Base-by-base conservation (phyloP, 495 filamentous ascomycete species). In the Neurospora discreta region DNA sequence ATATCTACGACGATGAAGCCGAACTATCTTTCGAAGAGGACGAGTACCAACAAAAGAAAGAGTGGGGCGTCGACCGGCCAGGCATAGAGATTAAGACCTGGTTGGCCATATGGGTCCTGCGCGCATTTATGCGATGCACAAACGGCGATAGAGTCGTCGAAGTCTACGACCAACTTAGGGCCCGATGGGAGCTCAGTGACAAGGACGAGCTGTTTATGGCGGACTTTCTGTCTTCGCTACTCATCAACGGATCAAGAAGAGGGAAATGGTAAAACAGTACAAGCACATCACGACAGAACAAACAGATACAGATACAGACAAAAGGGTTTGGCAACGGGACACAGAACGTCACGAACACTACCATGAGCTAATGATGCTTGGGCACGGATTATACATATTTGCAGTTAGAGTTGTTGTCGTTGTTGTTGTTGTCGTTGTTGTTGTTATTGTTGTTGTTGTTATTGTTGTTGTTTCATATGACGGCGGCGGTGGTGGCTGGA, bases 101-200 rank as follows among this genome's bases (percentile, higher is more conserved):
- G 85, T 77, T 87, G 78, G 85, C 78, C 20, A 74, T 83, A 38
- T 85, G 83, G 80, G 78, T 79, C 3, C 74, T 88, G 18, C 79
- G 77, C 39, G 86, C 86, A 16, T 87, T 87, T 73, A 72, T 78
- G 33, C 79, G 72, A 67, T 86, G 79, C 75, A 78, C 78, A 38
- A 77, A 77, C 11, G 73, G 74, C 40, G 74, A 78, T 13, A 75
- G 77, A 42, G 78, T 84, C 13, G 46, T 84, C 68, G 80, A 82
- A 38, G 78, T 81, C 38, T 88, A 85, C 65, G 81, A 82, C 4
- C 69, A 41, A 26, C 74, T 85, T 39, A 80, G 76, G 69, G 74
- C 71, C 39, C 73, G 82, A 69, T 85, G 84, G 84, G 42, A 72
- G 13, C 69, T 84, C 30, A 71, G 72, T 5, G 23, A 73, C 9